Percentiles rank a stretch among this genome's conserved stretches.
These are phyloP conservation scores for Wickerhamomyces bovis DNA, from an alignment of 805 yeast species.

Conservation along the genomic window DNA sequence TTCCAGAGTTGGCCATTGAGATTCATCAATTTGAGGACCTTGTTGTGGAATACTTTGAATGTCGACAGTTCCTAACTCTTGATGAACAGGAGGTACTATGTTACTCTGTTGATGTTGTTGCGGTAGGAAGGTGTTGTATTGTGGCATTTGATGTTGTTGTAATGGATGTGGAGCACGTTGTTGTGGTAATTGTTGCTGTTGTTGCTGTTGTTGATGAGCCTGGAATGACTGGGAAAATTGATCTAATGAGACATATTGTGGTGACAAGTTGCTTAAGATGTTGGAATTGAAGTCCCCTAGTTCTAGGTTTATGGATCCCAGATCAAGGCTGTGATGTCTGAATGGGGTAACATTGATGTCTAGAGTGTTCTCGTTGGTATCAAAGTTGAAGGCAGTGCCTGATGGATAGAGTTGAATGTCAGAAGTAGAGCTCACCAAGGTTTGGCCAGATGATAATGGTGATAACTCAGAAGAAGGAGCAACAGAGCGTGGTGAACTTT, in stretches of 20 bases:
- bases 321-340: constrained; percentile 23
- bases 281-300: constrained; percentile 8
- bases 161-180: neutral
- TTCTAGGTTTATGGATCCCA: constrained; percentile 14
- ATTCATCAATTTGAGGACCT: constrained; percentile 4
- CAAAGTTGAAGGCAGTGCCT: constrained; percentile 1
- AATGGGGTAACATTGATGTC: constrained; percentile 19
- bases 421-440: neutral
- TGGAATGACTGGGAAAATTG: constrained; percentile 1
- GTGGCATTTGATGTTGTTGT: constrained; percentile 1
- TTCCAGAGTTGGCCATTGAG: constrained; percentile 17
- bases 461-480: constrained; percentile 8
- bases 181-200: constrained; percentile 1
- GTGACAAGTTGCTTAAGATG: constrained; percentile 5
- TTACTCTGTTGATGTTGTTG: neutral
- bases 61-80: neutral
- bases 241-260: constrained; percentile 9
- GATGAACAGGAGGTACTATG: neutral
- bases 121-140: neutral
- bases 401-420: neutral
- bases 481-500: neutral
- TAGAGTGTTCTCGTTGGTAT: constrained; percentile 15
- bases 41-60: neutral
- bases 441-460: neutral
- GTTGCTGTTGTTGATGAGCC: neutral